Base-by-base conservation (phyloP, 106 monocot genomes). In the Hemerocallis citrina region DNA sequence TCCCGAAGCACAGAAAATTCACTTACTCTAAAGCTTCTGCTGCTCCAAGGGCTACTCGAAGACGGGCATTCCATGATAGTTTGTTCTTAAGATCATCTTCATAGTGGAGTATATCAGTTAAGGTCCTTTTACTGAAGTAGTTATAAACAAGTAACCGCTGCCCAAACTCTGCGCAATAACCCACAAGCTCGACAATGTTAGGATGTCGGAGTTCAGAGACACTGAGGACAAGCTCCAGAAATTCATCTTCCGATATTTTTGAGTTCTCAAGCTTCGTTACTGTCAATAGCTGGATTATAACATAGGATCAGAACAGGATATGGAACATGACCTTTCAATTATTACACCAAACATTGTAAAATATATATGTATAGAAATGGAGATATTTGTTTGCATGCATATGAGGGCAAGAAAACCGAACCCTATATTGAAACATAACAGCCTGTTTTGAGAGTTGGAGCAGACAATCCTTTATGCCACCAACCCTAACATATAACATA, bases 21-120 rank as follows among this genome's bases (percentile, higher is more conserved):
- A 52, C 85, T 68, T 92, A 99, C 98, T 99, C 85, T 54, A 99
- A 71, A 60, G 92, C 98, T 77, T 75, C 92, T 50, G 98, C 98
- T 62, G 92, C 88, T 54, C 69, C 92, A 65, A 92, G 77, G 48
- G 88, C 92, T 8, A 99, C 63, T 46, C 69, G 65, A 10, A 99
- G 77, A 17, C 98, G 87, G 14, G 77, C 83, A 80, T 69, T 75
- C 98, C 98, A 99, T 64, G 91, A 88, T 52, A 99, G n/a, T 37
- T 73, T 78, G 24, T 31, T 61, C 45, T 33, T 80, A 27, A 79
- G 56, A 69, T 79, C 88, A 75, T 85, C 92, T 50, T 65, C 80
- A 43, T 62, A 63, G 68, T 92, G 88, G 20, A 99, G 88, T 34
- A 85, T 34, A 69, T 92, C 88, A 69, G 78, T 72, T n/a, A 99